phyloP scores from a whole-genome alignment of 1,284 basidiomycete genomes.

The Irpex lacteus region DNA sequence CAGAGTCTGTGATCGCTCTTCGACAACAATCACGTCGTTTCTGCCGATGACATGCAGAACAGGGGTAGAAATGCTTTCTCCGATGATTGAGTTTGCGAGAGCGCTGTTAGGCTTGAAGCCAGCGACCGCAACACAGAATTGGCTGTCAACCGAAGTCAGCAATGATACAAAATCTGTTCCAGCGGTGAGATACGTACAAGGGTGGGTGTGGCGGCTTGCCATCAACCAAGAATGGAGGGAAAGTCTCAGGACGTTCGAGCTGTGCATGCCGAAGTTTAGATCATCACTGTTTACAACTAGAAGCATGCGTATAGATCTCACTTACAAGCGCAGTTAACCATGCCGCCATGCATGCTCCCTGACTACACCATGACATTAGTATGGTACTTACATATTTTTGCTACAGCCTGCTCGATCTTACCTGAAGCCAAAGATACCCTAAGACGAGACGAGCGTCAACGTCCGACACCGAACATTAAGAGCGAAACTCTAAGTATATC shows the following conservation, averaged over 20 bases:
- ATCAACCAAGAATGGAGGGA: slow-evolving; percentile 66
- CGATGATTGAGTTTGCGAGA: slow-evolving; percentile 52
- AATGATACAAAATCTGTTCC: not conserved
- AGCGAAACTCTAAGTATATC: not conserved
- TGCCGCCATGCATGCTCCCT: slow-evolving; percentile 81
- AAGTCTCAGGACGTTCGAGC: slow-evolving; percentile 52
- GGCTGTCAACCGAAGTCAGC: slow-evolving; percentile 33
- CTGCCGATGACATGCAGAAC: slow-evolving; percentile 81
- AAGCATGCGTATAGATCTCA: not conserved
- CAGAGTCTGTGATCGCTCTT: slow-evolving; percentile 65
- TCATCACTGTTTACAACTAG: too few relatives aligned
- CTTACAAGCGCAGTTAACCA: slow-evolving; percentile 69
- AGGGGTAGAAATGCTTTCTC: slow-evolving; percentile 60
- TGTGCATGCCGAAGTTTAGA: slow-evolving; percentile 16
- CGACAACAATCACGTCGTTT: slow-evolving; percentile 78
- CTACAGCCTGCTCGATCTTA: slow-evolving; percentile 19
- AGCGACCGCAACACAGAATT: slow-evolving; percentile 68
- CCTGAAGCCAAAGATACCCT: slow-evolving; percentile 88
- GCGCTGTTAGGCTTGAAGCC: slow-evolving; percentile 61
- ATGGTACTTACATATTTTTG: not conserved
- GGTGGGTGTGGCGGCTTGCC: slow-evolving; percentile 65
- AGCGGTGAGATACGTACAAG: slow-evolving; percentile 47
- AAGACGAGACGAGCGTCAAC: not conserved
- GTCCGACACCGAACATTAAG: not conserved
- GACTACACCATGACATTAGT: slow-evolving; percentile 38